Conservation (phyloP, 2,329 filamentous ascomycete genomes). For the Arthrobotrys pseudoclavata region DNA sequence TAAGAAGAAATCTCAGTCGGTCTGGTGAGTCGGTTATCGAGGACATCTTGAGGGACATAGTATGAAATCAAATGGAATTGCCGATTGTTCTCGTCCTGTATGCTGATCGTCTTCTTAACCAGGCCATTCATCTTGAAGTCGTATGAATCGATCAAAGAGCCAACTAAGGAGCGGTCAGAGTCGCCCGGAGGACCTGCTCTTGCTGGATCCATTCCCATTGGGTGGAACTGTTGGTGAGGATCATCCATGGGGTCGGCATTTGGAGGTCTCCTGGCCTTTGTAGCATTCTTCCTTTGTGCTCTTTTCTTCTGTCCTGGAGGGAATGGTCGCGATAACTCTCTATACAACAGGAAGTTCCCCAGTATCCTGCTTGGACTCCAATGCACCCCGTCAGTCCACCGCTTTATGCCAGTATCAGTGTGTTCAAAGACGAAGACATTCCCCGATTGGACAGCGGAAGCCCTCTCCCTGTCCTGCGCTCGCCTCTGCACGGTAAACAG, state of each 20-base stretch:
- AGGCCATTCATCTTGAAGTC: slow-evolving; percentile 85
- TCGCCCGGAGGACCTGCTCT: slow-evolving; percentile 59
- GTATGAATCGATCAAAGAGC: slow-evolving; percentile 90
- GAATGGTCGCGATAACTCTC: slow-evolving; percentile 82
- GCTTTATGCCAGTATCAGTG: slow-evolving; percentile 88
- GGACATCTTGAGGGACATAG: slow-evolving; percentile 85
- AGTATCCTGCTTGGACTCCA: slow-evolving; percentile 92
- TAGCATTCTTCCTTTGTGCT: slow-evolving; percentile 78
- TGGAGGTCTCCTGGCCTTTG: slow-evolving; percentile 37
- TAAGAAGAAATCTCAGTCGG: slow-evolving; percentile 70
- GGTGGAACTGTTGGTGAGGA: slow-evolving; percentile 49
- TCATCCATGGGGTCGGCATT: slow-evolving; percentile 45
- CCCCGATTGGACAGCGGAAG: slow-evolving; percentile 82
- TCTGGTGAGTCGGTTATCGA: slow-evolving; percentile 72
- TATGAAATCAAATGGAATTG: slow-evolving; percentile 88
- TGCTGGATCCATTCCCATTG: slow-evolving; percentile 47
- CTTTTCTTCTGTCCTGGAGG: slow-evolving; percentile 87
- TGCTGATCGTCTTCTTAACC: slow-evolving; percentile 92
- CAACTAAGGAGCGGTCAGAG: slow-evolving; percentile 75
- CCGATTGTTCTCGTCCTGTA: slow-evolving; percentile 78
- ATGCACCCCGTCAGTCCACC: slow-evolving; percentile 91
- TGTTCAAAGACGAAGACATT: slow-evolving; percentile 94
- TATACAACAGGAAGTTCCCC: slow-evolving; percentile 86
- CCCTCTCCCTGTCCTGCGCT: slow-evolving; percentile 86
- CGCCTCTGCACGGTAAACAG: slow-evolving; percentile 66